These are phyloP conservation scores for Penicillium sp. DNA, from an alignment of 2,329 filamentous ascomycete genomes.

Conservation along the genomic window DNA sequence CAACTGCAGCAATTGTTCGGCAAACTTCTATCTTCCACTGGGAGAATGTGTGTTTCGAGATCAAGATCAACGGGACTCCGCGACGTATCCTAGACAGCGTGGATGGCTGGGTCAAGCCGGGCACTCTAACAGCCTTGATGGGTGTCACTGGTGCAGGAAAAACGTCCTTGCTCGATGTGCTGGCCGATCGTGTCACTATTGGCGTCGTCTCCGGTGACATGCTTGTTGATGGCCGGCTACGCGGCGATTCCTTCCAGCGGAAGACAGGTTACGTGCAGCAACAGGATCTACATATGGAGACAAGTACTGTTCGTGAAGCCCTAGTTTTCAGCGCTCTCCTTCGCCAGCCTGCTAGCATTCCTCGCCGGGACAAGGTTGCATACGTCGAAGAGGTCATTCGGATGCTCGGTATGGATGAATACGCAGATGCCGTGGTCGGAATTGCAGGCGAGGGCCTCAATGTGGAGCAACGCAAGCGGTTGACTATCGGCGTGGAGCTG, in stretches of 20 bases:
- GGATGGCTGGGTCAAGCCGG: slow-evolving; percentile 91
- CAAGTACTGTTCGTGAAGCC: slow-evolving; percentile 83
- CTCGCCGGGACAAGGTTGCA: slow-evolving; percentile 72
- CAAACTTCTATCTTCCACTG: slow-evolving; percentile 85
- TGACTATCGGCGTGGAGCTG: slow-evolving; percentile 92
- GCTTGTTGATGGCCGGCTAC: slow-evolving; percentile 70
- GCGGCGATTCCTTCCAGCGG: slow-evolving; percentile 81
- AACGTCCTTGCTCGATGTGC: slow-evolving; percentile 81
- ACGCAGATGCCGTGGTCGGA: slow-evolving; percentile 89
- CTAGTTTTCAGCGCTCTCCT: slow-evolving; percentile 82
- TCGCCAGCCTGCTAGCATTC: slow-evolving; percentile 73
- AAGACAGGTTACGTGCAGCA: slow-evolving; percentile 92
- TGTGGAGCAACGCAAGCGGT: slow-evolving; percentile 67
- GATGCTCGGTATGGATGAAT: slow-evolving; percentile 84
- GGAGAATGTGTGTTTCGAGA: slow-evolving; percentile 79
- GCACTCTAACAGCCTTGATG: slow-evolving; percentile 86
- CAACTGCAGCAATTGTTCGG: slow-evolving; percentile 61
- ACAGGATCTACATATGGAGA: slow-evolving; percentile 83
- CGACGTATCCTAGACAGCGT: slow-evolving; percentile 81
- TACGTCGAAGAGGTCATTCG: slow-evolving; percentile 91
- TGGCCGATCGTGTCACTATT: slow-evolving; percentile 83
- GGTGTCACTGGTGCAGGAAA: slow-evolving; percentile 87
- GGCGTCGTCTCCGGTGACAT: slow-evolving; percentile 85
- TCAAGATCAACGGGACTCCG: slow-evolving; percentile 72
- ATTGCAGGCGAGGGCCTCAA: slow-evolving; percentile 75